Evolutionary conservation across 2,329 filamentous ascomycete species (phyloP).

Genomic region (Fusarium pininemorale): DNA sequence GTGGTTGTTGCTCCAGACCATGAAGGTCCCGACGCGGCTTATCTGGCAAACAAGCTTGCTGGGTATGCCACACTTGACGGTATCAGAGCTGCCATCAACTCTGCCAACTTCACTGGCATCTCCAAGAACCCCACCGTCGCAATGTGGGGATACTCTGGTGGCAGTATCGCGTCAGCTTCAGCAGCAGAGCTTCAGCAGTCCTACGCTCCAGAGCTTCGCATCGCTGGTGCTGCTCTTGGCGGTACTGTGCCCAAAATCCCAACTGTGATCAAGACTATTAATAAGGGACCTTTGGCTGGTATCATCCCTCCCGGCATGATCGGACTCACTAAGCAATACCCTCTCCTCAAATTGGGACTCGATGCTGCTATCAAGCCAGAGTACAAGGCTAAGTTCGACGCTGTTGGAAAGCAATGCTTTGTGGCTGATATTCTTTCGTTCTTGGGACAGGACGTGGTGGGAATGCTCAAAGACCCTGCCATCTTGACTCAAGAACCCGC

Average conservation of each 20-base stretch:
- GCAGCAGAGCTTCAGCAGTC: neutral
- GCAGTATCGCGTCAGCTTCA: neutral
- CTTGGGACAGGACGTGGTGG: neutral
- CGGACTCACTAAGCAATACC: neutral
- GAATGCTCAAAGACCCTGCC: neutral
- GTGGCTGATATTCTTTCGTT: neutral
- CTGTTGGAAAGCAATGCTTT: neutral
- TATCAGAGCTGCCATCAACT: neutral
- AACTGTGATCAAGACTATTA: neutral
- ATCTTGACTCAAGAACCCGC: neutral
- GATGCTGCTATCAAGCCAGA: neutral
- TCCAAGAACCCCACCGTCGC: neutral
- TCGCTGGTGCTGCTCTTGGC: neutral
- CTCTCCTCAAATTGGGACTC: accelerated
- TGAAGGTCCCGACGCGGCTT: neutral
- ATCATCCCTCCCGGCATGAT: neutral
- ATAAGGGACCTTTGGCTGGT: neutral
- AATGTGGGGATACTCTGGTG: neutral
- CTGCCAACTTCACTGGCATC: neutral
- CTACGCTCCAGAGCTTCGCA: neutral
- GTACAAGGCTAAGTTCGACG: neutral
- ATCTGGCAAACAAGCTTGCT: neutral
- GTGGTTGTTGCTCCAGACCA: neutral
- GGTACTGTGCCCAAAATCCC: neutral
- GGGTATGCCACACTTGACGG: neutral